Evolutionary conservation across 257 asterid species (phyloP), one percentile per base, ranked within the genome.

Genomic region (Paraleonurus japonicus): DNA sequence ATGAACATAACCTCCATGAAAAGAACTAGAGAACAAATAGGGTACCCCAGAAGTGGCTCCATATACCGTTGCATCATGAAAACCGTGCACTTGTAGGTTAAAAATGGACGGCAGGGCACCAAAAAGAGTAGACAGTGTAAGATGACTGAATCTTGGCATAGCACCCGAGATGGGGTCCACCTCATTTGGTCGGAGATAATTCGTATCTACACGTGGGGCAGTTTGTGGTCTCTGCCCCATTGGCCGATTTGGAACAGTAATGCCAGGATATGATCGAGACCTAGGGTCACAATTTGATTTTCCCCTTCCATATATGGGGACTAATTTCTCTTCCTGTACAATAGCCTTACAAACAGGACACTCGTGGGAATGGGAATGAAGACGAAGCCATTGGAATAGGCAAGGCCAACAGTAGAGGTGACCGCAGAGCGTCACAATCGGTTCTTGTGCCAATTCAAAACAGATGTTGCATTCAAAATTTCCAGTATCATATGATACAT

Each of bases 351-450:
- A 94, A 37, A 91, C 92, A 0, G 99, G 97, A 83, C 99, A 94
- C 74, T 89, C 96, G 9, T 85, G 96, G 13, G 83, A 88, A 69
- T 79, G 90, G 11, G 99, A 94, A 62, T 94, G 96, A 69, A 82
- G 82, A 30, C 79, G 87, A 79, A 94, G 88, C 99, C 99, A 94
- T 62, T 88, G 91, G 86, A 78, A 88, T 64, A 94, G 89, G 82
- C 99, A 94, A 13, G 96, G 89, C 97, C 99, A 89, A 73, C 99
- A 94, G 79, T 90, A 94, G 45, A 94, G 96, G 81, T 94, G 99
- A 57, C 99, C 99, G 48, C 99, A 94, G 33, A 86, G 95, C 9
- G 99, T 94, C 19, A 91, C 96, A 8, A 91, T 80, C 15, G 99
- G 96, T 45, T 88, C 97, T 67, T 86, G 92, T 15, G 97, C 93